Evolutionary conservation across 805 yeast species (phyloP).

Genomic region (Teunomyces panamensis): DNA sequence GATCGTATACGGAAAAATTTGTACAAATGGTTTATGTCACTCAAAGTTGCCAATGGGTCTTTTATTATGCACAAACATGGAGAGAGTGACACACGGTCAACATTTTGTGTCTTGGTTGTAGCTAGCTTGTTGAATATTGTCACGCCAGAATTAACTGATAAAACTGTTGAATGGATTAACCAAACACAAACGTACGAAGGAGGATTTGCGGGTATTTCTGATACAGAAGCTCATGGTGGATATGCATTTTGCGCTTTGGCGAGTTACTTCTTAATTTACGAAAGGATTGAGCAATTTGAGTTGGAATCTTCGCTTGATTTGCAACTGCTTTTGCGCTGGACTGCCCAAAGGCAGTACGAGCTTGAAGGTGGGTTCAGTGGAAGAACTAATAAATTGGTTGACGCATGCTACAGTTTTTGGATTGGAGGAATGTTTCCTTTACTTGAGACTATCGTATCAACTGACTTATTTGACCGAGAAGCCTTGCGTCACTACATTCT

Average conservation of each 20-base stretch:
- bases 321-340: slow-evolving; percentile 61
- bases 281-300: slow-evolving; percentile 29
- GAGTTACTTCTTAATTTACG: slow-evolving; percentile 51
- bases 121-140: slow-evolving; percentile 64
- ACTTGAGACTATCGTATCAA: slow-evolving; percentile 47
- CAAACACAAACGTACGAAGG: slow-evolving; percentile 91
- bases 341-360: slow-evolving; percentile 59
- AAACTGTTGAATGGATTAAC: slow-evolving; percentile 57
- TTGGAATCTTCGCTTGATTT: slow-evolving; percentile 30
- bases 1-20: slow-evolving; percentile 35
- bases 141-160: slow-evolving; percentile 55
- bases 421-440: slow-evolving; percentile 75
- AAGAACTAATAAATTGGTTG: slow-evolving; percentile 88
- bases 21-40: slow-evolving; percentile 59
- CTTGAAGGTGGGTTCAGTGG: slow-evolving; percentile 90
- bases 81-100: slow-evolving; percentile 81
- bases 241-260: slow-evolving; percentile 85
- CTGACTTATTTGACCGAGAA: slow-evolving; percentile 46
- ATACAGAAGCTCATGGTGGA: slow-evolving; percentile 93
- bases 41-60: slow-evolving; percentile 72
- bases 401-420: slow-evolving; percentile 96
- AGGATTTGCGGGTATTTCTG: slow-evolving; percentile 83
- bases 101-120: slow-evolving; percentile 78
- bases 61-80: slow-evolving; percentile 75
- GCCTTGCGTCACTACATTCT: slow-evolving; percentile 65